Percentiles rank a stretch among this genome's conserved stretches.
phyloP scores from a whole-genome alignment of 805 yeast genomes.

The Wickerhamomyces queroliae region DNA sequence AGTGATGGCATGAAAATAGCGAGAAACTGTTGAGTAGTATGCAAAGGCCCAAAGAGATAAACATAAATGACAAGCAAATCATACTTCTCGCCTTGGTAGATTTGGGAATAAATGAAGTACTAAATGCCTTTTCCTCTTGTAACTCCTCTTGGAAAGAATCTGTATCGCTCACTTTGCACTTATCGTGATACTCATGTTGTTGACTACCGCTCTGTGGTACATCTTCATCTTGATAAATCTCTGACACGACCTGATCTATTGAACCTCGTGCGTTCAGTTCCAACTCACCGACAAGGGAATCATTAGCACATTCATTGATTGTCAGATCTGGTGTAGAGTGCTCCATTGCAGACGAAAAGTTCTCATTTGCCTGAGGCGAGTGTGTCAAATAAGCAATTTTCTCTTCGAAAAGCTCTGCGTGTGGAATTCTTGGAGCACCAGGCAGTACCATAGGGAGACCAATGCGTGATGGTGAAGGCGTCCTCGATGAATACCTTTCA shows the following conservation, averaged over 20 bases:
- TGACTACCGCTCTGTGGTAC: not conserved
- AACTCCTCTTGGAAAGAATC: not conserved
- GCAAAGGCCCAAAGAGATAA: not conserved
- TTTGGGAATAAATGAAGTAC: not conserved
- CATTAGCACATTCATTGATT: not conserved
- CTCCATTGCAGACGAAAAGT: not conserved
- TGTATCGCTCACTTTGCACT: not conserved
- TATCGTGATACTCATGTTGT: not conserved
- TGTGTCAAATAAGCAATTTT: not conserved
- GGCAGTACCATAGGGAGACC: not conserved
- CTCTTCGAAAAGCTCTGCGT: not conserved
- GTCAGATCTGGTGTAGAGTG: not conserved
- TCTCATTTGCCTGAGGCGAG: not conserved
- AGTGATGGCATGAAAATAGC: constrained; percentile 26
- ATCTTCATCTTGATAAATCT: not conserved
- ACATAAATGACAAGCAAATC: not conserved
- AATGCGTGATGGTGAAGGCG: not conserved
- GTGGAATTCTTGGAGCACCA: not conserved
- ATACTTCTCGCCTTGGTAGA: not conserved
- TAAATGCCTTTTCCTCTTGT: not conserved
- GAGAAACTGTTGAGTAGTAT: constrained; percentile 13
- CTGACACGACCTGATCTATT: not conserved
- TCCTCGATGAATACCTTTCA: not conserved
- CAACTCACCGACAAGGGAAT: not conserved
- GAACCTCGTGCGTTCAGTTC: not conserved